Evolutionary conservation across 2,329 filamentous ascomycete species (phyloP), one percentile per base, ranked within the genome.

Genomic region (Curvularia sp.): DNA sequence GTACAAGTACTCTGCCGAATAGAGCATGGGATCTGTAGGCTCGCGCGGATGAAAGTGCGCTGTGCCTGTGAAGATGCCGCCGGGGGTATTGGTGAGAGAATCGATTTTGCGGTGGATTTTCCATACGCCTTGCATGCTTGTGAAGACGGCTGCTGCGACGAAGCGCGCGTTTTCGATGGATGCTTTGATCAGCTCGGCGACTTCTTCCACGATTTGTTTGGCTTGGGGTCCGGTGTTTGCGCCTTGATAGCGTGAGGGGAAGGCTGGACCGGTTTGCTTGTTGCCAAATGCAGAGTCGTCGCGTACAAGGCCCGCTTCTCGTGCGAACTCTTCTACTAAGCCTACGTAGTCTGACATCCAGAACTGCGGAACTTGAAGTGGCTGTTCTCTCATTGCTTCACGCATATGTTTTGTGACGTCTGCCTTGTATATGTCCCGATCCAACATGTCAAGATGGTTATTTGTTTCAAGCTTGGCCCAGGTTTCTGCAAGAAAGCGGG

Each of bases 331-430:
- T 64, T 92, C 87, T 82, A 94, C 88, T 12, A 94, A 77, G 60
- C 87, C 93, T 7, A 87, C 77, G 73, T 93, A 94, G 74, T 96
- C 92, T 9, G 88, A 88, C 88, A 94, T 93, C 36, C 91, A 92
- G 66, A 93, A 95, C 67, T 95, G 92, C 1, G 82, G 60, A 74
- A 89, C 65, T 80, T 83, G 9, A 77, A 81, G 46, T 9, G 61
- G 55, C 8, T 49, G 65, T 1, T 67, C 65, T 3, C 54, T 55
- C 57, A 81, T 75, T 1, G 70, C 68, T 48, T 70, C 68, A 12
- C 88, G 82, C 30, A 91, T 79, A 5, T 41, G 30, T 42, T 59
- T 59, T 1, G 66, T 57, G 8, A 56, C 59, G 3, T 65, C 59
- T 72, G 64, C 8, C 65, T 66, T 28, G 70, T 63, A 57, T n/a